These are phyloP conservation scores for Tylopilus cervinicoccineus DNA, from an alignment of 768 basidiomycete genomes.

Conservation along the genomic window DNA sequence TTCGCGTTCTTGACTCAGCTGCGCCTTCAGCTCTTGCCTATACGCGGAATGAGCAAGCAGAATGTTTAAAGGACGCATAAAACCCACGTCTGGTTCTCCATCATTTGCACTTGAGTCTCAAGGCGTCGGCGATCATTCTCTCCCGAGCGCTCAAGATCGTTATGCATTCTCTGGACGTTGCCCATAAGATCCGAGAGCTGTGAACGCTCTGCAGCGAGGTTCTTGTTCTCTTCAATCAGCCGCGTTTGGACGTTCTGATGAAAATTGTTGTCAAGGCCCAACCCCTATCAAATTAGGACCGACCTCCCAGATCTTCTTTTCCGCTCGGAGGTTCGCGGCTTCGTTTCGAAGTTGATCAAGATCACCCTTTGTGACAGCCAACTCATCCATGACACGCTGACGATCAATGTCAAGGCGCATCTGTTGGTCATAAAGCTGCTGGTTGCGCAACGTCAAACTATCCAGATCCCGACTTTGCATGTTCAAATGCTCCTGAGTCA, in stretches of 20 bases:
- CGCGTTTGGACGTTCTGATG: constrained; percentile 71
- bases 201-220: constrained; percentile 73
- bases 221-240: constrained; percentile 82
- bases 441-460: constrained; percentile 62
- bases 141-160: constrained; percentile 78
- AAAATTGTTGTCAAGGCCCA: constrained; percentile 2
- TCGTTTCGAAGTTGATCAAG: constrained; percentile 83
- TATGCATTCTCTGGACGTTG: constrained; percentile 88
- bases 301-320: constrained; percentile 94
- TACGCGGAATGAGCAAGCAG: constrained; percentile 1
- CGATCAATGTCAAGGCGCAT: constrained; percentile 74
- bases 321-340: constrained; percentile 81
- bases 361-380: constrained; percentile 52
- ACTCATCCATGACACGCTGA: constrained; percentile 62
- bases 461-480: constrained; percentile 64
- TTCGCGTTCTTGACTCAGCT: constrained; percentile 74
- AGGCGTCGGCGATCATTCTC: constrained; percentile 80
- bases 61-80: not conserved
- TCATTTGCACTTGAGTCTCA: constrained; percentile 72
- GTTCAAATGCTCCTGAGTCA: constrained; percentile 64
- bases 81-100: constrained; percentile 75
- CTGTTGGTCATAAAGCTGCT: constrained; percentile 69
- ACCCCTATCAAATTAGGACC: constrained; percentile 13
- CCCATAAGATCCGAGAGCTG: constrained; percentile 84
- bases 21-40: constrained; percentile 71